Evolutionary conservation across 176 grass and related monocot genomes (phyloP).

Genomic region (Themeda triandra): DNA sequence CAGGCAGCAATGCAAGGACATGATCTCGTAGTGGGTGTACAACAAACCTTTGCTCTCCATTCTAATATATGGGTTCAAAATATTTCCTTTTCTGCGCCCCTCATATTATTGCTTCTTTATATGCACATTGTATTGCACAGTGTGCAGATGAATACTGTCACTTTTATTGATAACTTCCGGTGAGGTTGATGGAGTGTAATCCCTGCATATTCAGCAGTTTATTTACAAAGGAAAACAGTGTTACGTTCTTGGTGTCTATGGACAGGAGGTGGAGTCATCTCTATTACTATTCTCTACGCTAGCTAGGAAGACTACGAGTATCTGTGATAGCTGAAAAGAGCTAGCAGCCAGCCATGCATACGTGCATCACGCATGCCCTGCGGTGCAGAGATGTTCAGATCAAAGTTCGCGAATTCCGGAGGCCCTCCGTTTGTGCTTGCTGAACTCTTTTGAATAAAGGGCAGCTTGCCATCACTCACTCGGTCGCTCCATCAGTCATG

Average conservation of each 20-base stretch:
- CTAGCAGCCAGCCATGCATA: neutral
- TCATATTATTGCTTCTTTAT: neutral
- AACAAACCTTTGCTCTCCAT: neutral
- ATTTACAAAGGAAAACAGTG: neutral
- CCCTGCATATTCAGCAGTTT: neutral
- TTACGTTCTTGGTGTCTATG: neutral
- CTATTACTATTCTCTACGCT: neutral
- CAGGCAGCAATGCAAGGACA: neutral
- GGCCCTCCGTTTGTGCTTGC: neutral
- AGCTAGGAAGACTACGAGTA: too few relatives aligned
- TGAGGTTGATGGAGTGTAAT: too few relatives aligned
- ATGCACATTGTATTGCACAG: neutral
- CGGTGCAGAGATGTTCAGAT: neutral
- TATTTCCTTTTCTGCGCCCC: neutral
- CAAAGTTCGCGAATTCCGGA: neutral
- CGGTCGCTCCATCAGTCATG: neutral
- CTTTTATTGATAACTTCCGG: too few relatives aligned
- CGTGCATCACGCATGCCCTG: neutral
- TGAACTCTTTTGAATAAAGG: conserved; percentile 1
- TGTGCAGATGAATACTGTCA: neutral
- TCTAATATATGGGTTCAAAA: neutral
- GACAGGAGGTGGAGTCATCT: neutral
- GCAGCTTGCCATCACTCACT: neutral
- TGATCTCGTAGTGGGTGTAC: conserved; percentile 14
- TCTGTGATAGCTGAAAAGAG: neutral